Conservation (phyloP, 192 early-diverging fungal genomes). For the Lobosporangium transversale region DNA sequence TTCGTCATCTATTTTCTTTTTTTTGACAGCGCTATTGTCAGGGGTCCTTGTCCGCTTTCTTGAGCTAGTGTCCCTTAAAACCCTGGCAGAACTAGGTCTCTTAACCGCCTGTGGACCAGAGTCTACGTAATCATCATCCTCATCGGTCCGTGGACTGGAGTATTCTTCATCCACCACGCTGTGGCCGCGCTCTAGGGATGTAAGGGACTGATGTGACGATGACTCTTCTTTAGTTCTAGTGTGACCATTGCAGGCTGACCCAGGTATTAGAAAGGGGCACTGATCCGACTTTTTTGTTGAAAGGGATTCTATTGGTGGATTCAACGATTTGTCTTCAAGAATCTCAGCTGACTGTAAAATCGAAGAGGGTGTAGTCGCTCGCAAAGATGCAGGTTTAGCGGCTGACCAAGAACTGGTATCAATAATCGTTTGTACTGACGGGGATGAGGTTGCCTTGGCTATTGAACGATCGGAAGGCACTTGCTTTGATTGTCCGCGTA, state of each 20-base stretch:
- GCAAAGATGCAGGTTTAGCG: slow-evolving; percentile 2
- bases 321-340: no score
- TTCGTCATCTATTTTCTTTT: slow-evolving; percentile 19
- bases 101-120: slow-evolving; percentile 11
- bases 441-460: not conserved
- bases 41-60: slow-evolving; percentile 25
- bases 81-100: slow-evolving; percentile 12
- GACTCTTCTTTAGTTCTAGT: no score
- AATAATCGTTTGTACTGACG: slow-evolving; percentile 13
- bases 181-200: no score
- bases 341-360: no score
- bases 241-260: no score
- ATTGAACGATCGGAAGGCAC: not conserved
- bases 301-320: no score
- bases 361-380: no score
- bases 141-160: not conserved
- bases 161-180: not conserved
- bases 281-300: no score
- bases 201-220: no score
- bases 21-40: slow-evolving; percentile 10
- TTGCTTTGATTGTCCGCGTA: slow-evolving; percentile 2
- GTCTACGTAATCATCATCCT: slow-evolving; percentile 11
- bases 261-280: no score
- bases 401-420: slow-evolving; percentile 13
- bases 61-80: not conserved